Base-by-base conservation (phyloP, 148 eudicot species). In the Nyssa sinensis region DNA sequence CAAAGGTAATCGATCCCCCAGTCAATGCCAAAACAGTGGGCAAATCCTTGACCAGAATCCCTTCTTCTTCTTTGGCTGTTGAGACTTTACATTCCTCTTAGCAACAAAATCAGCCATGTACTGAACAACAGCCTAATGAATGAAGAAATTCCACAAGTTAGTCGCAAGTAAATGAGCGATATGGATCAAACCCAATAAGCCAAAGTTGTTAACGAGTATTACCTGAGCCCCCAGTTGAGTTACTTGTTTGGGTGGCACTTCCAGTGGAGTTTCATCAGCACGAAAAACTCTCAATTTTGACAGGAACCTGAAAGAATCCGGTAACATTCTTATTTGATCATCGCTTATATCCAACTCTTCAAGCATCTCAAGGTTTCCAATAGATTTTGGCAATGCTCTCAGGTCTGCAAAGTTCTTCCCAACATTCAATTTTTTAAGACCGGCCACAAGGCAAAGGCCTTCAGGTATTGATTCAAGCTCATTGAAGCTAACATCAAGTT, bases 401-500 rank as follows among this genome's bases (percentile, higher is more conserved):
- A 92, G 83, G 82, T 92, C 89, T 21, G 89, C 90, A 80, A 92
- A 92, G 78, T 92, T 92, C n/a, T 88, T 88, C 69, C 88, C 92
- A 32, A 89, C 79, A n/a, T 89, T 87, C 68, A 92, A 51, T 69
- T 80, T 86, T 34, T 81, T 78, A 55, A 92, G 73, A 70, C 76
- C 83, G n/a, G 23, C 63, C 7, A 82, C 84, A 51, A 78, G 77
- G 73, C 92, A 89, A 63, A 92, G 81, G 64, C 84, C 71, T 79
- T 88, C 97, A 0, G 94, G 92, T 67, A 92, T 72, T 41, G 81
- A 73, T 75, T 88, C 89, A 1, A 92, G 82, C 74, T 89, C 90
- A 64, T 92, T 92, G 77, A 92, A 92, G 76, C 97, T 86, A 65
- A 79, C 78, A 73, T 86, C 84, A 17, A 92, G 71, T 71, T 92